phyloP scores from a whole-genome alignment of 768 basidiomycete species.

The Pilatotrama ljubarskyi region DNA sequence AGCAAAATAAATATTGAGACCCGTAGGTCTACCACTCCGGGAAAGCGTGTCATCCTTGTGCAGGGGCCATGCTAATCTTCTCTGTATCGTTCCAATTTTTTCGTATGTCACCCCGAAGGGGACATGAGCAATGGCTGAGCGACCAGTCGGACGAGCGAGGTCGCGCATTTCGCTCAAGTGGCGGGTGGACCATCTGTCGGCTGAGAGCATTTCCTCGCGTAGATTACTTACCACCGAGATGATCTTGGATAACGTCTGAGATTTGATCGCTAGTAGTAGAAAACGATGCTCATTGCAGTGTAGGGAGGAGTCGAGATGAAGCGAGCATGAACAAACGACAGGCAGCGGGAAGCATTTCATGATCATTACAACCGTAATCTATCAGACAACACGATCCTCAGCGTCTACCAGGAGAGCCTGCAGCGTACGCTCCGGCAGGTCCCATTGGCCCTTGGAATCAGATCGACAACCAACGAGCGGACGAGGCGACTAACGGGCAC shows the following conservation, averaged over 20 bases:
- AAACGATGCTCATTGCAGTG: no score
- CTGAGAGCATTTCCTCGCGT: no score
- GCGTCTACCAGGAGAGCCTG: background rate
- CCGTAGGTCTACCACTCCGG: slow-evolving; percentile 76
- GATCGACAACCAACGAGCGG: background rate
- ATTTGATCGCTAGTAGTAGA: no score
- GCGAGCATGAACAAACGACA: no score
- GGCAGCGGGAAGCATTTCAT: no score
- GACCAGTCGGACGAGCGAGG: no score
- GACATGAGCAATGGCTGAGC: slow-evolving; percentile 39
- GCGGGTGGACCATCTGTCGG: background rate
- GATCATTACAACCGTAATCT: no score
- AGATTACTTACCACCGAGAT: no score
- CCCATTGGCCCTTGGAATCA: background rate
- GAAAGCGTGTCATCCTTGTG: slow-evolving; percentile 99
- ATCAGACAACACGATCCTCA: no score
- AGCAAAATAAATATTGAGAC: slow-evolving; percentile 41
- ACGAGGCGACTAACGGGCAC: no score
- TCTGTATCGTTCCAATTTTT: slow-evolving; percentile 99
- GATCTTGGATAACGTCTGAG: no score
- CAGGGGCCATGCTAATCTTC: slow-evolving; percentile 99
- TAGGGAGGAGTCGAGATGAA: no score
- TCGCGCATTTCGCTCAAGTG: background rate
- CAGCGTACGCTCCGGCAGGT: background rate
- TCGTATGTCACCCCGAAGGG: slow-evolving; percentile 94